Evolutionary conservation across 805 yeast species (phyloP).

Genomic region (Torulaspora microellipsoides): DNA sequence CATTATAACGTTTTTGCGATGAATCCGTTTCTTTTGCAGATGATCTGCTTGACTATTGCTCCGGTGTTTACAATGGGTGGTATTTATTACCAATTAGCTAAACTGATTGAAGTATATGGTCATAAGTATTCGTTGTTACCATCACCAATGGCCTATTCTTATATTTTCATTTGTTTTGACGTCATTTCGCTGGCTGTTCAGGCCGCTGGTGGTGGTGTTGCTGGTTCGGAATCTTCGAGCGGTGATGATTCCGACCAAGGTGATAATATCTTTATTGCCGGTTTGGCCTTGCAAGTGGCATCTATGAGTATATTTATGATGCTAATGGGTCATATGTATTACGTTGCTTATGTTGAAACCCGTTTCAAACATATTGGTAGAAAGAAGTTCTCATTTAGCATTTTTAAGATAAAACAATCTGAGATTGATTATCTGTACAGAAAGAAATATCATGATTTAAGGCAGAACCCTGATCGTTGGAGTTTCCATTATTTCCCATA

Average conservation of each 20-base stretch:
- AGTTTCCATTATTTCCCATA: constrained; percentile 43
- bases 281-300: constrained; percentile 70
- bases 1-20: constrained; percentile 34
- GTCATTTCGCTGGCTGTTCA: constrained; percentile 59
- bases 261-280: constrained; percentile 59
- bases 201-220: constrained; percentile 73
- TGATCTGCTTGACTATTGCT: constrained; percentile 65
- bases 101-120: constrained; percentile 60
- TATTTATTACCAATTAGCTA: constrained; percentile 65
- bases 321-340: constrained; percentile 46
- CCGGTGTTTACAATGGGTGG: constrained; percentile 88
- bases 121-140: constrained; percentile 43
- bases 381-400: constrained; percentile 10
- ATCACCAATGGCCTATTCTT: constrained; percentile 39
- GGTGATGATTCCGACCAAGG: constrained; percentile 19
- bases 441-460: constrained; percentile 25
- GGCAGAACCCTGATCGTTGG: constrained; percentile 29
- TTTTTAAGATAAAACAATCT: constrained; percentile 18
- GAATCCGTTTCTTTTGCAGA: constrained; percentile 54
- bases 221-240: constrained; percentile 42
- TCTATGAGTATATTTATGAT: constrained; percentile 59
- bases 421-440: constrained; percentile 25
- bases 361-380: constrained; percentile 25
- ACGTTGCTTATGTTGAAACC: constrained; percentile 34
- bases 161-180: constrained; percentile 64